Conservation (phyloP, 495 filamentous ascomycete genomes). For the Hyaloscypha bicolor region DNA sequence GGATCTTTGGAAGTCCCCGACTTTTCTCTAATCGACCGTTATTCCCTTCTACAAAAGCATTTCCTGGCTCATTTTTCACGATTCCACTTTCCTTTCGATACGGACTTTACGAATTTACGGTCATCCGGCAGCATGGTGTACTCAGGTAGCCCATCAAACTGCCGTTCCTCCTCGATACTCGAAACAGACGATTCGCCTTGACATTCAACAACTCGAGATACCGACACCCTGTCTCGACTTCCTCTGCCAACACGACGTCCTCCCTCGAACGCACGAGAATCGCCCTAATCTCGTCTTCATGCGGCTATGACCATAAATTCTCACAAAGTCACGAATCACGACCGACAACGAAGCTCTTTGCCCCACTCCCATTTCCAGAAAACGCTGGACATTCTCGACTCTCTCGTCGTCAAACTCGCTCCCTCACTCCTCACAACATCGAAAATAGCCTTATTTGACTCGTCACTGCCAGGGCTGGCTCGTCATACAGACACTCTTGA, state of each 20-base stretch:
- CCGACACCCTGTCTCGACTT: constrained; percentile 33
- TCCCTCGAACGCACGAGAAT: constrained; percentile 40
- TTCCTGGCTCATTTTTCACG: constrained; percentile 38
- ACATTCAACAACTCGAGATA: constrained; percentile 33
- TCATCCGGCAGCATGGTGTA: constrained; percentile 31
- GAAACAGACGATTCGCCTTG: constrained; percentile 35
- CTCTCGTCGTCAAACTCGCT: constrained; percentile 26
- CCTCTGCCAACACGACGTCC: constrained; percentile 40
- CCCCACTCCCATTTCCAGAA: constrained; percentile 12
- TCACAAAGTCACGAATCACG: constrained; percentile 34
- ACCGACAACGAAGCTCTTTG: constrained; percentile 21
- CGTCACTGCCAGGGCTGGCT: constrained; percentile 20
- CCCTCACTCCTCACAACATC: constrained; percentile 14
- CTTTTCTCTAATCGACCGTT: constrained; percentile 31
- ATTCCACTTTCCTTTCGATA: constrained; percentile 28
- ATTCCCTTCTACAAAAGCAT: constrained; percentile 34
- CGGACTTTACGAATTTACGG: constrained; percentile 36
- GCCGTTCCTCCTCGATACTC: constrained; percentile 26
- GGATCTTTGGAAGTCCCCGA: constrained; percentile 35
- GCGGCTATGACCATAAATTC: constrained; percentile 35
- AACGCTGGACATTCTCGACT: constrained; percentile 21
- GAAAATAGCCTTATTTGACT: constrained; percentile 20
- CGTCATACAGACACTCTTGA: constrained; percentile 21
- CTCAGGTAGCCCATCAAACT: constrained; percentile 28
- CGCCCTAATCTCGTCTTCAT: constrained; percentile 41